Conservation (phyloP, 768 basidiomycete genomes). For the Mycena albidolilacea region DNA sequence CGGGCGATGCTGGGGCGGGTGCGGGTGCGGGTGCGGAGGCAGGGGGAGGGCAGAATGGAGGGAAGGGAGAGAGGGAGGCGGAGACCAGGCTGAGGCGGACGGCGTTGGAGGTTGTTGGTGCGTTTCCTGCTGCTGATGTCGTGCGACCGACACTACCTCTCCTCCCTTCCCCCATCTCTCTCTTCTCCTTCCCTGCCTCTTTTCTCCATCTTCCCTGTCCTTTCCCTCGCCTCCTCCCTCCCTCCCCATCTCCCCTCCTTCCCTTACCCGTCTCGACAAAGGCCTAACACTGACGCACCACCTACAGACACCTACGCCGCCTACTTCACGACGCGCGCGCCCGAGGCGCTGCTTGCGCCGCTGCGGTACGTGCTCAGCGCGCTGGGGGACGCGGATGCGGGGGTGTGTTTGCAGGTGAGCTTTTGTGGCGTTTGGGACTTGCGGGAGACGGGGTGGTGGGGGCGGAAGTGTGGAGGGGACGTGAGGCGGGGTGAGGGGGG, state of each 20-base stretch:
- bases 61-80: conserved; percentile 1
- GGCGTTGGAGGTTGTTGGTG: conserved; percentile 71
- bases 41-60: conserved; percentile 40
- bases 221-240: neutral
- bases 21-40: no score
- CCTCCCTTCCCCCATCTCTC: no score
- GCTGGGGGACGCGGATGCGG: conserved; percentile 27
- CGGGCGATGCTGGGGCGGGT: conserved; percentile 40
- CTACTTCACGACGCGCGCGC: conserved; percentile 34
- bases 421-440: no score
- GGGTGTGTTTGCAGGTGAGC: conserved; percentile 57
- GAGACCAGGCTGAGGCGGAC: conserved; percentile 76
- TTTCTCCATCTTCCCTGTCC: neutral
- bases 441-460: no score
- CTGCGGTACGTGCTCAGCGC: conserved; percentile 35
- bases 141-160: neutral
- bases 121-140: no score
- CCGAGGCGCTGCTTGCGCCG: conserved; percentile 26
- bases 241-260: neutral
- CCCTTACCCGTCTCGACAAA: neutral
- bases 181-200: neutral
- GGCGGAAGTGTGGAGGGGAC: no score
- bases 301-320: conserved; percentile 32
- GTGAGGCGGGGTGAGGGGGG: no score
- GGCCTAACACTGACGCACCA: neutral